phyloP scores from a whole-genome alignment of 2,329 filamentous ascomycete genomes.

The Cercospora sesami region DNA sequence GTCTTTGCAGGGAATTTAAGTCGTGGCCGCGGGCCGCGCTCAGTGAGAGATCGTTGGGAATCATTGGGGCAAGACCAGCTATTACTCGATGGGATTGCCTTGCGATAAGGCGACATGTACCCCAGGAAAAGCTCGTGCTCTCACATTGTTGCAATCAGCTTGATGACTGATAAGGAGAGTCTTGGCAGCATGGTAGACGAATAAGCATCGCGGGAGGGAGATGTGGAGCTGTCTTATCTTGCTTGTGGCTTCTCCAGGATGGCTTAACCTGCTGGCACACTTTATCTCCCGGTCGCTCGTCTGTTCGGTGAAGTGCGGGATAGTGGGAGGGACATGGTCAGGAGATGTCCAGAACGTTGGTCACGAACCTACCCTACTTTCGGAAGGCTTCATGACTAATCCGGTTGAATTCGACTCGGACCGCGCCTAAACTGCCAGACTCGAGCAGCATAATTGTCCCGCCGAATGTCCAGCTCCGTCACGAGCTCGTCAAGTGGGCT shows the following conservation, averaged over 20 bases:
- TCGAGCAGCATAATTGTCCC: slow-evolving; percentile 11
- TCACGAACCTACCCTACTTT: too few species aligned
- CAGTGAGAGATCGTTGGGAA: slow-evolving; percentile 1
- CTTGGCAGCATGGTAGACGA: slow-evolving; percentile 6
- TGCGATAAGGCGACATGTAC: slow-evolving; percentile 2
- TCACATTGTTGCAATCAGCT: slow-evolving; percentile 3
- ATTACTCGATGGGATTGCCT: slow-evolving; percentile 16
- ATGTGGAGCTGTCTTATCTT: background rate
- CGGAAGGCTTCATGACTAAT: background rate
- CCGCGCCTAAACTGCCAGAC: slow-evolving; percentile 3
- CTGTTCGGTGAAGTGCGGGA: background rate
- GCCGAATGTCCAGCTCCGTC: slow-evolving; percentile 6
- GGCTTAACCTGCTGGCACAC: background rate
- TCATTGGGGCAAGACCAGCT: background rate
- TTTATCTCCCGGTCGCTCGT: background rate
- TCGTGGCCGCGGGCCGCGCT: background rate
- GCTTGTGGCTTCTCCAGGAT: background rate
- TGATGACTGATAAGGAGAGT: slow-evolving; percentile 10
- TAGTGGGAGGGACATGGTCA: background rate
- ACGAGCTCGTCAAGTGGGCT: slow-evolving; percentile 11
- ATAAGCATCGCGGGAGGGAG: background rate
- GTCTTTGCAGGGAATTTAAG: background rate
- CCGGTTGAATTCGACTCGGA: slow-evolving; percentile 7
- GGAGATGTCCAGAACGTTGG: slow-evolving; percentile 7
- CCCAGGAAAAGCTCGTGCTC: slow-evolving; percentile 3